Evolutionary conservation across 768 basidiomycete species (phyloP).

Genomic region (Xanthoconium purpureum): DNA sequence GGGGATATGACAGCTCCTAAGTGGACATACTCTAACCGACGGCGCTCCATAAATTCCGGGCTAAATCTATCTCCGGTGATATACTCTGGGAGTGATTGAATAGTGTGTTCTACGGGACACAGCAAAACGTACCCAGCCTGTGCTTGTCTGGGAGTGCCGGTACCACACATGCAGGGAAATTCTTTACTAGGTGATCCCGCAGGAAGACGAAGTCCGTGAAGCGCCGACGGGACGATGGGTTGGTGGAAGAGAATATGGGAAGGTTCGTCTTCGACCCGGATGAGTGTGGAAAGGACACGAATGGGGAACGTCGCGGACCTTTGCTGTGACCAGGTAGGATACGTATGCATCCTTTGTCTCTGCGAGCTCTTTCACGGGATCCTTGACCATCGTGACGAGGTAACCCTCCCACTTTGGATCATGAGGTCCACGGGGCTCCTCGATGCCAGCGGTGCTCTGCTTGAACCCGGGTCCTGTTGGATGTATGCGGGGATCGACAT

Average conservation of each 20-base stretch:
- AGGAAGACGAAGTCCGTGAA: slow-evolving; percentile 98
- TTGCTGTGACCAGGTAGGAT: slow-evolving; percentile 86
- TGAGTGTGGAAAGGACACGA: slow-evolving; percentile 5
- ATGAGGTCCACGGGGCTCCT: slow-evolving; percentile 62
- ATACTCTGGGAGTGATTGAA: slow-evolving; percentile 62
- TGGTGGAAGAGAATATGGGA: slow-evolving; percentile 74
- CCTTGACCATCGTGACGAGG: slow-evolving; percentile 77
- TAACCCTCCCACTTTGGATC: slow-evolving; percentile 92
- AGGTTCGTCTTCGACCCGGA: slow-evolving; percentile 72
- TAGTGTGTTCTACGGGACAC: not conserved
- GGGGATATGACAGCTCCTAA: not conserved
- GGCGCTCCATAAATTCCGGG: slow-evolving; percentile 93
- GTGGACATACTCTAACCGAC: slow-evolving; percentile 76
- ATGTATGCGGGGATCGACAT: slow-evolving; percentile 38
- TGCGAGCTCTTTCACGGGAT: slow-evolving; percentile 93
- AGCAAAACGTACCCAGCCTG: slow-evolving; percentile 68
- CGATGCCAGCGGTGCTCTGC: slow-evolving; percentile 70
- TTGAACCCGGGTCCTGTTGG: slow-evolving; percentile 72
- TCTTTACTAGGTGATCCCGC: slow-evolving; percentile 78
- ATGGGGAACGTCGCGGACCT: slow-evolving; percentile 49
- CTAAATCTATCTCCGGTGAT: slow-evolving; percentile 97
- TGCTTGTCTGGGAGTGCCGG: slow-evolving; percentile 97
- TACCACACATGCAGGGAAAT: slow-evolving; percentile 98
- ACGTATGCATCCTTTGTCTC: slow-evolving; percentile 98
- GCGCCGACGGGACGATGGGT: slow-evolving; percentile 76